Evolutionary conservation across 2,329 filamentous ascomycete species (phyloP), one percentile per base, ranked within the genome.

Genomic region (Fusarium sp.): DNA sequence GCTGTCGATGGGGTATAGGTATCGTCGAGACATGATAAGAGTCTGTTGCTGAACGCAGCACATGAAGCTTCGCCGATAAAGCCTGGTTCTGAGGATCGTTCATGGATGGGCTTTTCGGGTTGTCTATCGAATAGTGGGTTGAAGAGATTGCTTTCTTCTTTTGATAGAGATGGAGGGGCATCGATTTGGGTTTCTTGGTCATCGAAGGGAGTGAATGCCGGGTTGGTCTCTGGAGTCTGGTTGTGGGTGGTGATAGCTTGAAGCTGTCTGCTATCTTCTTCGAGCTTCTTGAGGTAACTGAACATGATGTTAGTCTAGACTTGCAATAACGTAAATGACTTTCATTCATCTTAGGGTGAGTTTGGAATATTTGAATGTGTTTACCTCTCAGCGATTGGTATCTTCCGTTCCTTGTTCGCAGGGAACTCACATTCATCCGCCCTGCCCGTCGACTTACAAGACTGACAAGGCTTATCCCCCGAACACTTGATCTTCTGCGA

Each of bases 401-500:
- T 73, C 73, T 84, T 84, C 26, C 84, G 81, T 67, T 85, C 84
- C 24, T 82, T 82, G 44, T 82, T 82, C 42, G 80, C 69, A 8
- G 82, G 80, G 69, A 84, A 86, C 7, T 78, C 70, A 63, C 84
- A 86, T 59, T 82, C 80, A 45, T 79, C 78, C 1, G 80, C 78
- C 61, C 80, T 80, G 8, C 82, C 82, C 1, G 83, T 81, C 12
- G 79, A 71, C 44, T 77, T 76, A 62, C 84, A 86, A 44, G 84
- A 82, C 39, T 74, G 78, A 63, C 85, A 86, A 3, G 85, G 85
- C 31, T 81, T 79, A 7, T 82, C 81, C 2, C 84, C 84, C 1
- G 84, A 86, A 63, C 85, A 86, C 70, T 84, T 86, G 33, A 86
- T 84, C 68, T 86, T 86, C 36, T 85, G 84, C 0, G 79, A 70